phyloP scores from a whole-genome alignment of 192 early-diverging fungal species.

The Polychytrium aggregatum region DNA sequence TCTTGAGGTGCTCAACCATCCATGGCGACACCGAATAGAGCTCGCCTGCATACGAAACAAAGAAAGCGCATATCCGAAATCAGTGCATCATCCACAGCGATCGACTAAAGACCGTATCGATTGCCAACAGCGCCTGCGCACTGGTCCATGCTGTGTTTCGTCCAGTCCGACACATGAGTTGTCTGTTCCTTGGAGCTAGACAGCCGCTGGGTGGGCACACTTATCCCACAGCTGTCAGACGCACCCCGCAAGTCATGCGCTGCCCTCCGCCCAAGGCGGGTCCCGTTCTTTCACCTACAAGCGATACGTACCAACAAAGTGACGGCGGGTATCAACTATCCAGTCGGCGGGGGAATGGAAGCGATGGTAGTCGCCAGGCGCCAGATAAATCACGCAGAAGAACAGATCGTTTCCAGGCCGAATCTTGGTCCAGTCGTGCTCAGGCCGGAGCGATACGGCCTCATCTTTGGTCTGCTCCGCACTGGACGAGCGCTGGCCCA shows the following conservation, averaged over 20 bases:
- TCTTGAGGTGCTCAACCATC: slow-evolving; percentile 69
- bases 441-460: slow-evolving; percentile 12
- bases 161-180: too few species aligned
- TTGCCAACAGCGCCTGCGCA: too few species aligned
- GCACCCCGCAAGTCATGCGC: too few species aligned
- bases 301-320: slow-evolving; percentile 80
- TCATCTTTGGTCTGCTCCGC: neutral
- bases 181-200: too few species aligned
- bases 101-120: too few species aligned
- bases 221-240: too few species aligned
- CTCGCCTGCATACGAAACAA: slow-evolving; percentile 48
- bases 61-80: too few species aligned
- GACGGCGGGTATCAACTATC: slow-evolving; percentile 75
- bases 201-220: too few species aligned
- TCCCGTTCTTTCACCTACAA: too few species aligned
- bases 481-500: slow-evolving; percentile 34
- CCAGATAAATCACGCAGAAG: slow-evolving; percentile 90
- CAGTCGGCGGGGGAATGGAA: slow-evolving; percentile 97
- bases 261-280: too few species aligned
- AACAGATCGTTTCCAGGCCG: slow-evolving; percentile 65
- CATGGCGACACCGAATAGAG: slow-evolving; percentile 91
- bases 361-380: slow-evolving; percentile 97
- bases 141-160: too few species aligned
- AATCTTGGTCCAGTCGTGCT: slow-evolving; percentile 17
- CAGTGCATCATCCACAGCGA: too few species aligned